Base-by-base conservation (phyloP, 2,329 filamentous ascomycete species). In the Cladosporium phlei region DNA sequence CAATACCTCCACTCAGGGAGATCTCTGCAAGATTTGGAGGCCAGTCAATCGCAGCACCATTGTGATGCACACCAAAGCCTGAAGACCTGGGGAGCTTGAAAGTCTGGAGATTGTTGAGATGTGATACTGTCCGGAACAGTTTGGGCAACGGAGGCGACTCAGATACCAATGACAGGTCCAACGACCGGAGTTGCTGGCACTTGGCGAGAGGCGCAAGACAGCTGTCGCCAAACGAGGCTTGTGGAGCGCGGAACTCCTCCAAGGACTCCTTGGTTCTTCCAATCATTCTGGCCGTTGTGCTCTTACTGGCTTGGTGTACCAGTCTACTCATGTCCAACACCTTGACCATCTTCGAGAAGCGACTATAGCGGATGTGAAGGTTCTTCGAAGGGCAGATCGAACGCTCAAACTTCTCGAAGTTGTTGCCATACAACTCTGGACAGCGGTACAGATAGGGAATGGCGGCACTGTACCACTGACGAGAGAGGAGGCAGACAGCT, bases 281-380 rank as follows among this genome's bases (percentile, higher is more conserved):
- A 3, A 83, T 64, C 6, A 83, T 61, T 24, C 78, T 71, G 16
- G 78, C 76, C 1, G 79, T 82, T 8, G 73, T 62, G 39, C 75
- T 77, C 53, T 77, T 79, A 47, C 69, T 75, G 50, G 76, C 76
- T 54, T 82, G 75, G 54, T 83, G 78, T 2, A 82, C 77, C 12
- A 83, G 71, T 30, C 61, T 54, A 9, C 69, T 68, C 61, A 83
- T 68, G 55, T 81, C 69, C 28, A 83, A 66, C 9, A 64, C 58
- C 27, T 70, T 71, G 11, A 83, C 74, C 34, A 79, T 61, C n/a
- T 63, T 63, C 0, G 74, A 72, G 30, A 75, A 54, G 11, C 72
- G 70, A 40, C 69, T 72, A 46, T 70, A 71, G 24, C 71, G 71
- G 21, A 74, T 68, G 46, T 72, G 71, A 0, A 70, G 64, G 45